These are phyloP conservation scores for Colletotrichum spinosum DNA, from an alignment of 2,329 filamentous ascomycete species.

Conservation along the genomic window DNA sequence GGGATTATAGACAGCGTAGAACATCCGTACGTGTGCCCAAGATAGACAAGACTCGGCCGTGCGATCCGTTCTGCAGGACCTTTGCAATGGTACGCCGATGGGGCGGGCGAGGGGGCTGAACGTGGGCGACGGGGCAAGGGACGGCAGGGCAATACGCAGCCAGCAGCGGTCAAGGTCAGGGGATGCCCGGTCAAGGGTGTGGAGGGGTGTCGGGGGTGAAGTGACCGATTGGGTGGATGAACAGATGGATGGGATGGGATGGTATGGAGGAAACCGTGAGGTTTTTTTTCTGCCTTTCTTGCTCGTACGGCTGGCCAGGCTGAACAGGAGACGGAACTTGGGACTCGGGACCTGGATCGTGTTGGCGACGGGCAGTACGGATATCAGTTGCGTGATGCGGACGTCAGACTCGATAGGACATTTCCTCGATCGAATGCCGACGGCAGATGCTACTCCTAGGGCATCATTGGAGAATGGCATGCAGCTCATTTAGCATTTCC, in stretches of 20 bases:
- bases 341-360: too few relatives aligned
- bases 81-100: conserved; percentile 16
- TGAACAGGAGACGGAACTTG: too few relatives aligned
- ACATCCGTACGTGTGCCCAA: neutral
- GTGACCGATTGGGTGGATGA: conserved; percentile 22
- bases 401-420: too few relatives aligned
- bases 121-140: conserved; percentile 23
- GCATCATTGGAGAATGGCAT: too few relatives aligned
- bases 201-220: conserved; percentile 5
- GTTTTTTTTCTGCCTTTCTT: neutral
- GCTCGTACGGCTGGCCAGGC: too few relatives aligned
- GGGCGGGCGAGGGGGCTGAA: conserved; percentile 28
- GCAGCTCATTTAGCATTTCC: too few relatives aligned
- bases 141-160: conserved; percentile 13
- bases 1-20: neutral
- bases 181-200: conserved; percentile 19
- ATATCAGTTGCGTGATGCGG: too few relatives aligned
- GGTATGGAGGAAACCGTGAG: conserved; percentile 3
- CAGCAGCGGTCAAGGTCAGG: conserved; percentile 9
- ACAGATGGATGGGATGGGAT: conserved; percentile 1
- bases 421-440: too few relatives aligned
- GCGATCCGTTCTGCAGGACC: conserved; percentile 25
- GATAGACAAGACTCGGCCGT: conserved; percentile 7
- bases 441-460: too few relatives aligned
- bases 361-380: too few relatives aligned